Conservation (phyloP, 2,329 filamentous ascomycete species). For the Sclerotinia spermophila region DNA sequence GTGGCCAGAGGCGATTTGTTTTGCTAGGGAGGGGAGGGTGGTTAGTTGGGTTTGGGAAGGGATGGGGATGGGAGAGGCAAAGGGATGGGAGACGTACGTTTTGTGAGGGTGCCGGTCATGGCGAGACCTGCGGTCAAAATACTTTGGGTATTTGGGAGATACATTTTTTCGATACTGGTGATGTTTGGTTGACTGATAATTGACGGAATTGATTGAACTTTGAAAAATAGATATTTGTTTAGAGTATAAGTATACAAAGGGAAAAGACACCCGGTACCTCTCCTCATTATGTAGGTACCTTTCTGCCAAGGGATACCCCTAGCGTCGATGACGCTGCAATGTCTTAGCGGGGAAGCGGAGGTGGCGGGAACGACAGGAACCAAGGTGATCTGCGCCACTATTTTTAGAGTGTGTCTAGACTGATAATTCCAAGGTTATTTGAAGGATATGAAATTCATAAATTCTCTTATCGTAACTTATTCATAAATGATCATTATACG, state of each 20-base stretch:
- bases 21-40: slow-evolving; percentile 18
- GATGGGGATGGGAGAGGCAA: neutral
- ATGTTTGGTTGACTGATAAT: neutral
- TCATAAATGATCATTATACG: neutral
- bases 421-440: neutral
- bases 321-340: neutral
- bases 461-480: neutral
- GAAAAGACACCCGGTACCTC: too few species aligned
- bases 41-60: slow-evolving; percentile 12
- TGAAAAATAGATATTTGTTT: too few species aligned
- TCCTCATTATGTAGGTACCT: neutral
- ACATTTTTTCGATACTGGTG: slow-evolving; percentile 22
- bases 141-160: slow-evolving; percentile 29
- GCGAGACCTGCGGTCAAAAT: slow-evolving; percentile 30
- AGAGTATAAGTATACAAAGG: neutral
- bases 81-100: slow-evolving; percentile 20
- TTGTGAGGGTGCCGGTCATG: slow-evolving; percentile 24
- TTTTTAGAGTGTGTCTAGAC: neutral
- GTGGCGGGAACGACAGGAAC: neutral
- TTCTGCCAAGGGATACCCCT: neutral
- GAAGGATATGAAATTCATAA: neutral
- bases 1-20: slow-evolving; percentile 36
- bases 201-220: neutral
- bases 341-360: slow-evolving; percentile 5
- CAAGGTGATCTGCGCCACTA: neutral